Percentiles rank a stretch among this genome's conserved stretches.
Evolutionary conservation across 176 grass and related monocot species (phyloP).

Genomic region (Rhynchospora pubera): DNA sequence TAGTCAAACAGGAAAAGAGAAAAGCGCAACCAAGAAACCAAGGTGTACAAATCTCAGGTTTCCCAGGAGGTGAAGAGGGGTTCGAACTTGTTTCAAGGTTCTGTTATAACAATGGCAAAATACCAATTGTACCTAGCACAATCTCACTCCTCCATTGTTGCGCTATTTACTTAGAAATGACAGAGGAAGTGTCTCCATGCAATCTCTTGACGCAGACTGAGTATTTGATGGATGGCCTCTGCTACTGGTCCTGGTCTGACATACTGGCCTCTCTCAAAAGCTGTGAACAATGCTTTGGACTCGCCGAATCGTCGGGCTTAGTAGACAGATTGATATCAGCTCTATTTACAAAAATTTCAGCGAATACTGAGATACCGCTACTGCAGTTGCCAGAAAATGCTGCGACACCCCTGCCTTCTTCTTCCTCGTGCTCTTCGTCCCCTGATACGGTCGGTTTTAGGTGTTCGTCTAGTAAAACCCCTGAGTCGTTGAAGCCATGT

Average conservation of each 20-base stretch:
- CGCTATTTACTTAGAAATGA: constrained; percentile 75
- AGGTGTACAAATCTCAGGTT: constrained; percentile 34
- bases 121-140: constrained; percentile 50
- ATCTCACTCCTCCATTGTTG: constrained; percentile 55
- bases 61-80: constrained; percentile 58
- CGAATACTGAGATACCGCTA: constrained; percentile 31
- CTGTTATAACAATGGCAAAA: constrained; percentile 70
- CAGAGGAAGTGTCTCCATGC: constrained; percentile 59
- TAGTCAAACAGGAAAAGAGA: constrained; percentile 46
- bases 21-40: background rate
- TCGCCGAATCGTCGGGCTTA: constrained; percentile 34
- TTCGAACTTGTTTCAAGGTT: constrained; percentile 74
- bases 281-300: constrained; percentile 43
- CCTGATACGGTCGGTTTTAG: constrained; percentile 42
- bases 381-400: constrained; percentile 10
- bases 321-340: constrained; percentile 50
- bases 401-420: constrained; percentile 21
- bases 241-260: constrained; percentile 71
- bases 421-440: constrained; percentile 61
- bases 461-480: constrained; percentile 54
- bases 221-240: constrained; percentile 59
- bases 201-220: constrained; percentile 60
- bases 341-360: constrained; percentile 60
- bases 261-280: constrained; percentile 46
- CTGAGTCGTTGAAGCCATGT: constrained; percentile 51